Base-by-base conservation (phyloP, 106 monocot genomes). In the Dioscorea zingiberensis region DNA sequence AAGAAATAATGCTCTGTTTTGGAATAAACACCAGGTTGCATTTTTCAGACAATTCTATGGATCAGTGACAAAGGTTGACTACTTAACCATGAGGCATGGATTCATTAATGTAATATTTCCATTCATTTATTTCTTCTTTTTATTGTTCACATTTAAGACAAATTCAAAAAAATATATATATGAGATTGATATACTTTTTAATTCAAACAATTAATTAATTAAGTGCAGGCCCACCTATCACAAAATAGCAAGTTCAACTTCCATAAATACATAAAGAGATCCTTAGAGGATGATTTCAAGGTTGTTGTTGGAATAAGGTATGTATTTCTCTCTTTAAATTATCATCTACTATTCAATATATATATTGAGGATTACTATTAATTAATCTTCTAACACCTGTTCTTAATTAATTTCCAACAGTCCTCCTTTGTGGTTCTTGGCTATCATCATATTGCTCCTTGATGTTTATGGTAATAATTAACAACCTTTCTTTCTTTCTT, bases 61-160 rank as follows among this genome's bases (percentile, higher is more conserved):
- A 60, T 86, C 81, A 23, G 78, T 86, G 5, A 45, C 66, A 27
- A 86, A 75, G 53, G 69, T 71, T 24, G 81, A 82, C 47, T 82
- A 86, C 62, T 69, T 86, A 32, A 76, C 85, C 13, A 62, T 86
- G 74, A 67, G 81, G n/a, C 81, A 75, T 60, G 85, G 81, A 2
- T 86, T 86, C 62, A 81, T 86, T 45, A 78, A 69, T 75, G 81
- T 85, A 75, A 71, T 46, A 21, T 48, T 22, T 27, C 11, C 8
- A 7, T 29, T 18, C 29, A n/a, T 3, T 3, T 60, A 4, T 26
- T 44, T 44, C 54, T 26, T 25, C n/a, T n/a, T n/a, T n/a, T n/a
- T n/a, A n/a, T n/a, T n/a, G n/a, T n/a, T n/a, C n/a, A n/a, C n/a
- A n/a, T n/a, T n/a, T n/a, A n/a, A n/a, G n/a, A n/a, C n/a, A n/a